These are phyloP conservation scores for Saccharomyces hybrid DNA, from an alignment of 1,139 yeast genomes.

Conservation along the genomic window DNA sequence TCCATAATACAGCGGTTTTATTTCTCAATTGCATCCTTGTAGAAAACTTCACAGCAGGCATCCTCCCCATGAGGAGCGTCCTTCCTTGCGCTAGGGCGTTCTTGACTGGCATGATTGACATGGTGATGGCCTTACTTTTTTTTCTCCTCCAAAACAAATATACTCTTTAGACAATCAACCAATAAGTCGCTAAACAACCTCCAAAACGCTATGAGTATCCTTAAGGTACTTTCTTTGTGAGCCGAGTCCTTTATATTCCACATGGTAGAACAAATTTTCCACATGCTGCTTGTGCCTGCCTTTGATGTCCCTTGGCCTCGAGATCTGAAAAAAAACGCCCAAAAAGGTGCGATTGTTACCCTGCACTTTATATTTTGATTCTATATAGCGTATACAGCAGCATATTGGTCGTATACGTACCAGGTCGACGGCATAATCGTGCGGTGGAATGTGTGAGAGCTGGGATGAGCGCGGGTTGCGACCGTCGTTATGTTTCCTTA, in stretches of 20 bases:
- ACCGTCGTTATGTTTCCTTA: slow-evolving; percentile 38
- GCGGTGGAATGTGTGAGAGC: neutral
- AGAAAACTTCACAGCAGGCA: slow-evolving; percentile 15
- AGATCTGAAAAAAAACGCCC: neutral
- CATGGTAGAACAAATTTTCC: neutral
- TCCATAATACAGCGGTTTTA: slow-evolving; percentile 22
- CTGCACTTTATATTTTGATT: neutral
- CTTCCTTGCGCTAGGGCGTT: slow-evolving; percentile 18
- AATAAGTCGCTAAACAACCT: neutral
- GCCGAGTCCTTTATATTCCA: neutral
- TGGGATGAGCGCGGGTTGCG: neutral
- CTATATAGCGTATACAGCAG: neutral
- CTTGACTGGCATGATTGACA: slow-evolving; percentile 15
- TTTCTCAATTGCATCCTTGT: slow-evolving; percentile 20
- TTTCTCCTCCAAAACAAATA: neutral
- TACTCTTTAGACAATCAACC: neutral
- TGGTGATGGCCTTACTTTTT: neutral
- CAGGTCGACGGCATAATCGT: neutral
- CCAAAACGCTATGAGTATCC: neutral
- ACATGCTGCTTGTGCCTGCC: neutral
- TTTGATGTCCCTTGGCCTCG: neutral
- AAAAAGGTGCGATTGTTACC: neutral
- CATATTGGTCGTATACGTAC: neutral
- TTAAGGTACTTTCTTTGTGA: neutral
- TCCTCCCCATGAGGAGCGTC: slow-evolving; percentile 11